Evolutionary conservation across 1,139 yeast species (phyloP), one percentile per base, ranked within the genome.

Genomic region (Geotrichum histeridarum): DNA sequence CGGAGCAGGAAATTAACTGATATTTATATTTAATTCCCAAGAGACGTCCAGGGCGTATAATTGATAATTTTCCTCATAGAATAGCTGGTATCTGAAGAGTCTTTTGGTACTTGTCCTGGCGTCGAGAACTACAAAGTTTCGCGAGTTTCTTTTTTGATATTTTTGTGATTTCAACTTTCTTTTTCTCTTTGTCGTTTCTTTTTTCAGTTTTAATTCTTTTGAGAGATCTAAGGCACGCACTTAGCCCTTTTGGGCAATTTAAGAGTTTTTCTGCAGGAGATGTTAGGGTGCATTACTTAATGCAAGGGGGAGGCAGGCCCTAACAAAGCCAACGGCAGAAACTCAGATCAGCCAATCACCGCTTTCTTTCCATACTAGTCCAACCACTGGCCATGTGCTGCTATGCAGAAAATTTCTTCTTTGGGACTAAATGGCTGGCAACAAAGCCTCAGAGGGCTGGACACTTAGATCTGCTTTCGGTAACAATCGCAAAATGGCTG

Each of bases 11-110:
- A 42, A 8, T 8, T 3, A 4, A 9, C 17, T 17, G 35, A n/a
- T 46, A 46, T 46, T 46, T 46, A 46, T 46, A 46, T 6, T 18
- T 17, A 30, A 46, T 33, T 7, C 14, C 14, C 37, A 12, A 33
- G 37, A 33, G 37, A 33, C 14, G 37, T 6, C 12, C 12, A 37
- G 8, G 39, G 15, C n/a, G n/a, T 37, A 2, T n/a, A 11, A 8
- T 37, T 12, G n/a, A n/a, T 37, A 37, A 12, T 11, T 35, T 35
- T 32, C 8, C 6, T 33, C 37, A 2, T 14, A n/a, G 39, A 17
- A n/a, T 37, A 37, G 39, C 15, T 17, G 39, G 6, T n/a, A n/a
- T 17, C 39, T 6, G 39, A 37, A 37, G 39, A 37, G 39, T 37
- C 39, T 8, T 11, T 37, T n/a, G 39, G 9, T 3, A n/a, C 15